phyloP scores from a whole-genome alignment of 306 rosid genomes.

The Rosa persica region DNA sequence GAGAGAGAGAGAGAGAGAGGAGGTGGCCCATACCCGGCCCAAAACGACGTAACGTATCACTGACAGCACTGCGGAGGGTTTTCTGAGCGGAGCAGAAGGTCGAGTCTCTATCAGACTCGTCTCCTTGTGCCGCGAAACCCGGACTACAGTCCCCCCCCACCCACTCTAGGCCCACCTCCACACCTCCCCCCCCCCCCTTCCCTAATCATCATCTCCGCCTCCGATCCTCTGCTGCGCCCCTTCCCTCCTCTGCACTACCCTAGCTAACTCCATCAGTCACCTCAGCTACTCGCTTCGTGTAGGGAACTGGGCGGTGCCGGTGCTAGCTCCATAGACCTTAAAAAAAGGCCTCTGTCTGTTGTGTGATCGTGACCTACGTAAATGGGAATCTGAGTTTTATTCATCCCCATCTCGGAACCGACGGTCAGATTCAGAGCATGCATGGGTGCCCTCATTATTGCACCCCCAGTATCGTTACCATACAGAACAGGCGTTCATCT shows the following conservation, averaged over 20 bases:
- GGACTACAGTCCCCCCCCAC: conserved; percentile 38
- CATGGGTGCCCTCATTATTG: not conserved
- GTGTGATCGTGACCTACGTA: conserved; percentile 4
- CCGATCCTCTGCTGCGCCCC: conserved; percentile 7
- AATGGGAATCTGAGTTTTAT: not conserved
- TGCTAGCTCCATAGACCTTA: not conserved
- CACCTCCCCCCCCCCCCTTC: not conserved
- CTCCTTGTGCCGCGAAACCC: conserved; percentile 53
- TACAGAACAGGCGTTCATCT: not conserved
- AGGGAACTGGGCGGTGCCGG: too few species aligned
- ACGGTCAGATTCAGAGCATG: conserved; percentile 14
- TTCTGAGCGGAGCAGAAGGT: conserved; percentile 30
- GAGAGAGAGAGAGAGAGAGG: not conserved
- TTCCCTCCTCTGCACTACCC: not conserved
- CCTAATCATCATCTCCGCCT: not conserved
- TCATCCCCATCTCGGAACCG: not conserved
- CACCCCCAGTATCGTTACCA: not conserved
- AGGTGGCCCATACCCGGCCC: not conserved
- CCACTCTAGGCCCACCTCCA: not conserved
- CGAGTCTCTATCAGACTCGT: conserved; percentile 44
- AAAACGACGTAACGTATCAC: conserved; percentile 47
- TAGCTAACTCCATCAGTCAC: not conserved
- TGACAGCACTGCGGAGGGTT: conserved; percentile 19
- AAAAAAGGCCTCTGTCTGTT: not conserved
- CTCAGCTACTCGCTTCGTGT: not conserved